A percentile compares a stretch with the other conserved stretches of the same genome.
Conservation (phyloP, 2,329 filamentous ascomycete genomes). For the Clonostachys byssicola region DNA sequence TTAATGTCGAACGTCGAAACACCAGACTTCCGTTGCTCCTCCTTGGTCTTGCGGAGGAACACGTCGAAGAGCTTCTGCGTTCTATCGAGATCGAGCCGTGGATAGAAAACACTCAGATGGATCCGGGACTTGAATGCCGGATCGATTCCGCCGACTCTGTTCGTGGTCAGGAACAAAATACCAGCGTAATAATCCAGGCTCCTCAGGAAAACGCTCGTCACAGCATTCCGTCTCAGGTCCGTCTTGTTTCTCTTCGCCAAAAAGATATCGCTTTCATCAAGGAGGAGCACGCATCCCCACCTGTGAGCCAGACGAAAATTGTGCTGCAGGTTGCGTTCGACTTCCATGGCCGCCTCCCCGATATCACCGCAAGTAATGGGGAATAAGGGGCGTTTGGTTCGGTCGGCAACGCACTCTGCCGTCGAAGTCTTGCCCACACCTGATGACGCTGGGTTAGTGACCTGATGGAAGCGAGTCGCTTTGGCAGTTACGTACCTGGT, state of each 20-base stretch:
- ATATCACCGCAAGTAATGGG: constrained; percentile 47
- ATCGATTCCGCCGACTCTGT: constrained; percentile 43
- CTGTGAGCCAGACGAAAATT: constrained; percentile 42
- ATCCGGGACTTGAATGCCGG: constrained; percentile 45
- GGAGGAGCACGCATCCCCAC: constrained; percentile 46
- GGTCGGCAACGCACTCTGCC: constrained; percentile 48
- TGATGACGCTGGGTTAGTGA: constrained; percentile 19
- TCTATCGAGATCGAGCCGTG: constrained; percentile 7
- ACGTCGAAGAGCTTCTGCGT: constrained; percentile 4
- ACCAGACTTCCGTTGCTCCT: neutral
- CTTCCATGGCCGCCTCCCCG: constrained; percentile 24
- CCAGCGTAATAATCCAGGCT: constrained; percentile 46
- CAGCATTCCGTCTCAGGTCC: constrained; percentile 39
- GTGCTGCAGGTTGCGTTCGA: constrained; percentile 38
- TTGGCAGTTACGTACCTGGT: constrained; percentile 17
- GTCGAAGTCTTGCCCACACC: constrained; percentile 54
- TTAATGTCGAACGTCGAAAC: constrained; percentile 9
- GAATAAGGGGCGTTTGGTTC: constrained; percentile 44
- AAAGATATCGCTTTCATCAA: constrained; percentile 59
- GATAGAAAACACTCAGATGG: constrained; percentile 38
- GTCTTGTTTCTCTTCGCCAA: constrained; percentile 42
- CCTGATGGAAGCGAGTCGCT: constrained; percentile 35
- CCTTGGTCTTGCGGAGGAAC: constrained; percentile 4
- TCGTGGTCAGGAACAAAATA: constrained; percentile 46
- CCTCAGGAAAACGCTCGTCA: constrained; percentile 44